Conservation (phyloP, 345 rosid species). For the Salix udensis region DNA sequence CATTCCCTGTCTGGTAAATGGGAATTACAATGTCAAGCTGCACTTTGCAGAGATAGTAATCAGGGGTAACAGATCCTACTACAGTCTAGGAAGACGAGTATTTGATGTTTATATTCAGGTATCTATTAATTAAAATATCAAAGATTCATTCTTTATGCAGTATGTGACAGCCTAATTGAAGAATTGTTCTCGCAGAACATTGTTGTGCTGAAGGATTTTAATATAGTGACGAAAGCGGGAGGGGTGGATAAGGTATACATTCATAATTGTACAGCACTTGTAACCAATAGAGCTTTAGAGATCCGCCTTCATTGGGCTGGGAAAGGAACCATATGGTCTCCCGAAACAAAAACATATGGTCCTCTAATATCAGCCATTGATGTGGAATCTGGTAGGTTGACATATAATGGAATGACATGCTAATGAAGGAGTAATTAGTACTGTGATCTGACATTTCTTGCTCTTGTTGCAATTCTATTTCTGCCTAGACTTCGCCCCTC, state of each 20-base stretch:
- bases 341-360: slow-evolving; percentile 15
- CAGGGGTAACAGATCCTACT: slow-evolving; percentile 36
- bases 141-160: neutral
- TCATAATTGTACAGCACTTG: neutral
- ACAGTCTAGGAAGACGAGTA: slow-evolving; percentile 53
- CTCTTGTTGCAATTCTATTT: too few species aligned
- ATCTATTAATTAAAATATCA: neutral
- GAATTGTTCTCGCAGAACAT: slow-evolving; percentile 13
- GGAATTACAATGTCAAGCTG: slow-evolving; percentile 44
- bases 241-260: slow-evolving; percentile 7
- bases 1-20: slow-evolving; percentile 22
- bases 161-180: neutral
- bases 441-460: neutral
- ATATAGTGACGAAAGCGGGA: neutral
- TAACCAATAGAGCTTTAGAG: slow-evolving; percentile 16
- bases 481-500: slow-evolving; percentile 6
- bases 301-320: slow-evolving; percentile 22
- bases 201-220: slow-evolving; percentile 15
- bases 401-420: too few species aligned
- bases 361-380: slow-evolving; percentile 25
- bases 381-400: slow-evolving; percentile 11
- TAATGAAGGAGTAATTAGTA: too few species aligned
- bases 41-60: slow-evolving; percentile 61
- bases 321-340: slow-evolving; percentile 24
- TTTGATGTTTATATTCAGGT: slow-evolving; percentile 67